Percentiles rank a stretch among this genome's conserved stretches.
These are phyloP conservation scores for Tuber borchii DNA, from an alignment of 495 filamentous ascomycete species.

Conservation along the genomic window DNA sequence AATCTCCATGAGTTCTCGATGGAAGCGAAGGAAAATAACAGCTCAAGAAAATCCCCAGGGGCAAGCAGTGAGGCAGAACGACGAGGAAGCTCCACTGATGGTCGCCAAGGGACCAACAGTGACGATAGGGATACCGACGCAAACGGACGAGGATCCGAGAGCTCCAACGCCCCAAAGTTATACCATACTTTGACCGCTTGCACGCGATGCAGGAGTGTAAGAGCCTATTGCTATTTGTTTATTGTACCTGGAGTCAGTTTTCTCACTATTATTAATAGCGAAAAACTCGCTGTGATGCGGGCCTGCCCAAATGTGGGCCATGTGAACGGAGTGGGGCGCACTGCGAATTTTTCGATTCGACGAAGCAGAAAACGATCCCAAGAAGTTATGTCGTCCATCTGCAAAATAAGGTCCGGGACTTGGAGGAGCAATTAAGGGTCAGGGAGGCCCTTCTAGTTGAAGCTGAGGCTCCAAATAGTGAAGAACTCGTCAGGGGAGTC, in stretches of 20 bases:
- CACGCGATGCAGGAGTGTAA: slow-evolving; percentile 75
- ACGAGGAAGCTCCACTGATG: slow-evolving; percentile 19
- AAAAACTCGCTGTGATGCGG: slow-evolving; percentile 89
- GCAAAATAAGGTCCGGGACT: slow-evolving; percentile 67
- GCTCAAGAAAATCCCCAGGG: slow-evolving; percentile 33
- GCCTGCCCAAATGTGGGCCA: slow-evolving; percentile 80
- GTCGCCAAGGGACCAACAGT: slow-evolving; percentile 16
- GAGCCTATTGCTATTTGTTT: slow-evolving; percentile 38
- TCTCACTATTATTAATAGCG: slow-evolving; percentile 52
- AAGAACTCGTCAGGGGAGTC: slow-evolving; percentile 73
- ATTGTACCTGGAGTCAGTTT: slow-evolving; percentile 14
- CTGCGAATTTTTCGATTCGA: slow-evolving; percentile 89
- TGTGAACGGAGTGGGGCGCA: slow-evolving; percentile 82
- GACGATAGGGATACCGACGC: slow-evolving; percentile 13
- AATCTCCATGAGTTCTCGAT: slow-evolving; percentile 42
- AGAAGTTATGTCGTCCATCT: slow-evolving; percentile 82
- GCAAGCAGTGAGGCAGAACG: slow-evolving; percentile 14
- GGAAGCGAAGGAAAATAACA: slow-evolving; percentile 40
- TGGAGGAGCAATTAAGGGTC: slow-evolving; percentile 66
- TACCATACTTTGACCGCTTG: slow-evolving; percentile 84
- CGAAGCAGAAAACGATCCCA: slow-evolving; percentile 67
- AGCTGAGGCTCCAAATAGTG: slow-evolving; percentile 61
- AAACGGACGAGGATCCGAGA: slow-evolving; percentile 21
- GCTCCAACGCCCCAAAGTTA: slow-evolving; percentile 51
- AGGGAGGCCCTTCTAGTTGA: slow-evolving; percentile 55